Base-by-base conservation (phyloP, 2,329 filamentous ascomycete genomes). In the Colletotrichum limetticola region DNA sequence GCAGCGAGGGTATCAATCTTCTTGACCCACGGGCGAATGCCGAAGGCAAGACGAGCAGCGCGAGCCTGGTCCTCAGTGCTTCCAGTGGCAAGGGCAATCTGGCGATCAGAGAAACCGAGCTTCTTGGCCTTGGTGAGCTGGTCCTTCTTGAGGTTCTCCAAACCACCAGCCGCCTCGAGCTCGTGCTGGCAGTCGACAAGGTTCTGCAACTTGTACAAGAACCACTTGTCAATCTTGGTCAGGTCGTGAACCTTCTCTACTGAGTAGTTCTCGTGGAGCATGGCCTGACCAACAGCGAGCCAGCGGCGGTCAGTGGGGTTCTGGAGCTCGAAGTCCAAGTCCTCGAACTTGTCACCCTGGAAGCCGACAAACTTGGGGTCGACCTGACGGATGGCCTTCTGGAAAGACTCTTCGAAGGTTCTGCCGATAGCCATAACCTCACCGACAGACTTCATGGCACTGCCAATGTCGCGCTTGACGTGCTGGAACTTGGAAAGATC, bases 161-260 rank as follows among this genome's bases (percentile, higher is more conserved):
- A 89, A 79, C 92, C 93, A 77, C 95, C 95, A 74, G 95, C 91
- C 37, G 93, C 91, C 86, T 98, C 91, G 75, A 99, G 91, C 82
- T 97, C 94, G 76, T 91, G 91, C 73, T 93, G 94, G 86, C 93
- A 95, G 83, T 98, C 91, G 65, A 98, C 97, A 79, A 99, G 94
- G 87, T 98, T 98, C 86, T 98, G 92, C 64, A 99, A 91, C 90
- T 99, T 98, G 91, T 98, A 91, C 78, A 99, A 86, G 89, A 99
- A 99, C 97, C 97, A 98, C 86, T 97, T 98, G 87, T 98, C 97
- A 79, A 99, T 99, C 89, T 98, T 98, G 85, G 94, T 97, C 78
- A 99, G 87, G 7, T 98, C 95, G 81, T 98, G 95, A 19, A 99
- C 89, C 82, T 90, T 92, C 76, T 99, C 96, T 59, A 98, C 95